Evolutionary conservation across 495 filamentous ascomycete genomes (phyloP).

Genomic region (Trichodelitschia bisporula): DNA sequence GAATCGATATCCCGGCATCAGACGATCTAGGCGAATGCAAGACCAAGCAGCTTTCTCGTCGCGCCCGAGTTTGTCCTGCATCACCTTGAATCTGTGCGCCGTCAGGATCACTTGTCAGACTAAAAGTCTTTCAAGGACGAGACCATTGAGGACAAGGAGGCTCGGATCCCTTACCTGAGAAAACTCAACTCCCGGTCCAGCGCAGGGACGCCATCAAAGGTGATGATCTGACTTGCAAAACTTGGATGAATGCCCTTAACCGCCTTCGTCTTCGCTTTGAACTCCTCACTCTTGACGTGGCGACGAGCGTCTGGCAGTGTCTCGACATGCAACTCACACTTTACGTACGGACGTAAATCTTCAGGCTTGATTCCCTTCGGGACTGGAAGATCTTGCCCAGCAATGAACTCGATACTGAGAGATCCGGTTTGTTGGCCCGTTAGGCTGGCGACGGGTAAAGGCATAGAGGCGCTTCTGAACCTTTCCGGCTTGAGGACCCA

Average conservation of each 20-base stretch:
- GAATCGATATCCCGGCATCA: constrained; percentile 51
- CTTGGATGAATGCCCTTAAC: constrained; percentile 33
- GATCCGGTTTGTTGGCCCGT: constrained; percentile 22
- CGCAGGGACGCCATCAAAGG: constrained; percentile 32
- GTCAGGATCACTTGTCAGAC: too few relatives aligned
- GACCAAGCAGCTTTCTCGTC: constrained; percentile 70
- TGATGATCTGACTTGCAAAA: constrained; percentile 36
- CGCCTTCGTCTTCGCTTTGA: constrained; percentile 42
- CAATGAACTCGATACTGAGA: constrained; percentile 27
- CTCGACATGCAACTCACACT: constrained; percentile 59
- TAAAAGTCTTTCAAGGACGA: background rate
- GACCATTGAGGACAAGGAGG: background rate
- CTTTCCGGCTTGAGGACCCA: constrained; percentile 68
- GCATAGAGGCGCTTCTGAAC: constrained; percentile 21
- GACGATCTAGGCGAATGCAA: constrained; percentile 58
- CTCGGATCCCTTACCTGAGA: constrained; percentile 26
- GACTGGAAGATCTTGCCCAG: constrained; percentile 30
- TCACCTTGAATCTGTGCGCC: constrained; percentile 46
- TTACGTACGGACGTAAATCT: constrained; percentile 53
- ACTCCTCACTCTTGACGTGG: constrained; percentile 28
- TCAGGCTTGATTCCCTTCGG: constrained; percentile 27
- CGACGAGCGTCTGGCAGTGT: constrained; percentile 14
- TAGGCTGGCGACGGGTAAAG: constrained; percentile 6
- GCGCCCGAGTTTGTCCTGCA: constrained; percentile 43
- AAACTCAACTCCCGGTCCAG: constrained; percentile 63